Evolutionary conservation across 148 eudicot genomes (phyloP), one percentile per base, ranked within the genome.

Genomic region (Camellia japonica): DNA sequence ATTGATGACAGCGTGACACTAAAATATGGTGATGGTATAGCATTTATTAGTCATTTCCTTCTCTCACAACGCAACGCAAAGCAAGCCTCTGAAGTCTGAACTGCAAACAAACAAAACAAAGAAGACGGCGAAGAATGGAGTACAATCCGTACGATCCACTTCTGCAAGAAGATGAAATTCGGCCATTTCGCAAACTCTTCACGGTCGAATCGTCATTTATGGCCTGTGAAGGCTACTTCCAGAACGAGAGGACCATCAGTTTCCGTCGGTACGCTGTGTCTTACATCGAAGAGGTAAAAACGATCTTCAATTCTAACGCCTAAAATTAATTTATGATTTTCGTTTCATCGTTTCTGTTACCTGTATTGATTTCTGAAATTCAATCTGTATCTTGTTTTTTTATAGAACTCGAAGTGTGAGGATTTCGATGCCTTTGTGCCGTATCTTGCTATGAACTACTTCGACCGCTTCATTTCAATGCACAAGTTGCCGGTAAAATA

Each of bases 141-240:
- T 60, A 60, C 64, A 19, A 60, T 60, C 64, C 64, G n/a, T 60
- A 60, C 64, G 64, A 60, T 60, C 64, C 64, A 18, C 3, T 60
- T 5, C 64, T 60, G 4, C 19, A 60, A 60, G 19, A 60, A 60
- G 6, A 60, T 19, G 64, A 60, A 55, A 10, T 55, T 60, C 64
- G 18, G 18, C 19, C 64, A 15, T 60, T 60, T 18, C 19, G 8
- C 19, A 20, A 13, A 66, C 46, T 30, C 15, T 66, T 66, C 46
- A 3, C 4, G 0, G 5, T 30, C 44, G 70, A 66, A 18, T 9
- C 70, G 2, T 15, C 4, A 3, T 66, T 30, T 46, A 66, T 66
- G 70, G 44, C 70, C 16, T 30, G 46, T 66, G 70, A 66, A 66
- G 70, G 70, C 46, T 66, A 66, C 70, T 66, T 11, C 16, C 15